Base-by-base conservation (phyloP, 345 rosid genomes). In the Dipteronia sinensis region DNA sequence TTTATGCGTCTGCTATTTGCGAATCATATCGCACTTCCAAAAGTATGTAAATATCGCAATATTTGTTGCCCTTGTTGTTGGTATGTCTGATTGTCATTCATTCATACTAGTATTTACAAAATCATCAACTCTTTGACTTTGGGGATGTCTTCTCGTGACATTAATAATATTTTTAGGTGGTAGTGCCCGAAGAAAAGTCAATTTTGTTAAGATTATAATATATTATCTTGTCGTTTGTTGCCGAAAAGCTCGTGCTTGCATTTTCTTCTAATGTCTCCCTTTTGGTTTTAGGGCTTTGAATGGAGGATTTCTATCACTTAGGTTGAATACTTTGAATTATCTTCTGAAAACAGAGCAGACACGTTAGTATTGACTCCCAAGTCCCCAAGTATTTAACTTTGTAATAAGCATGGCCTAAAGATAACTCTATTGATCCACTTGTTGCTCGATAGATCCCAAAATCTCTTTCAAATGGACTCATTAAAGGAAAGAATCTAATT, bases 181-280 rank as follows among this genome's bases (percentile, higher is more conserved):
- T 53, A 69, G 82, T 69, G 76, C 75, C 69, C 13, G 61, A 51
- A 62, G 65, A 74, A 59, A 47, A 63, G 75, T 74, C 71, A 74
- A 56, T 63, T 61, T 68, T 75, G 22, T 23, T 74, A 61, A 58
- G 58, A 69, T 74, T 68, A 66, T 34, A 23, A 51, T n/a, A 16
- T 66, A 22, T 49, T 6, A 63, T 79, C 25, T 64, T 23, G n/a
- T 65, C 56, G 15, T 64, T 63, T 23, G 10, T 49, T 53, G 44
- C 34, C 34, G 46, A 29, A 64, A 38, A 16, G 68, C 19, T 6
- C 7, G 55, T 61, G 22, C 40, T 15, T 38, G n/a, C 34, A 16
- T 72, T 72, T n/a, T 55, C 38, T 42, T 61, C 56, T 38, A 17
- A 15, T 76, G n/a, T 25, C 23, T 16, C 20, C 25, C 25, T 51